Conservation (phyloP, 441 rosid genomes). For the Erodium moschatum region DNA sequence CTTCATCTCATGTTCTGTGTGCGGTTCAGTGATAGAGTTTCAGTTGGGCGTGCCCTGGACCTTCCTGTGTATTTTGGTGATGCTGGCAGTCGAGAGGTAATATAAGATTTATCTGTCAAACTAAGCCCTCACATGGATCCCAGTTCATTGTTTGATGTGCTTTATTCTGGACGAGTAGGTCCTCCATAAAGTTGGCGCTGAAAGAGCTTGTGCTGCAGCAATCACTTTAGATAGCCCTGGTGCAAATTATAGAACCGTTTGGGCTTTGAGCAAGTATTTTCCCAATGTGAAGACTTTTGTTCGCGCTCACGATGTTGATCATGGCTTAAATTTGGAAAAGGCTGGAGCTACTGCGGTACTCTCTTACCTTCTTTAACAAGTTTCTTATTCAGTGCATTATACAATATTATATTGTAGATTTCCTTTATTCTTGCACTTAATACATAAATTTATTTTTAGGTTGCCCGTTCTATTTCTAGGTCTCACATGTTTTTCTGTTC, state of each 20-base stretch:
- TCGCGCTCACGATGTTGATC: constrained; percentile 95
- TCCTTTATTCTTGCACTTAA: constrained; percentile 4
- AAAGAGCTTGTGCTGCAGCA: constrained; percentile 94
- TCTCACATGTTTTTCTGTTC: not conserved
- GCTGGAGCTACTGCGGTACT: constrained; percentile 92
- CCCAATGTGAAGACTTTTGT: constrained; percentile 93
- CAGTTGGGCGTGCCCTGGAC: constrained; percentile 82
- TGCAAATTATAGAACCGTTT: constrained; percentile 95
- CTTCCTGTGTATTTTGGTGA: constrained; percentile 97
- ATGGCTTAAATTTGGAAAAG: constrained; percentile 89
- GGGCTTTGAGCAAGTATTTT: constrained; percentile 94
- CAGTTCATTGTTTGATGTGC: constrained; percentile 19
- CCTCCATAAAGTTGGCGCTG: constrained; percentile 93
- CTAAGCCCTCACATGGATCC: not conserved
- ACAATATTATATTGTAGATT: not conserved
- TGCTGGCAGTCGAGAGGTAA: constrained; percentile 96
- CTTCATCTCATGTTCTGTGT: not conserved
- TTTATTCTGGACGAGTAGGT: constrained; percentile 43
- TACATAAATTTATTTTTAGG: constrained; percentile 8
- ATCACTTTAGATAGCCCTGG: constrained; percentile 90
- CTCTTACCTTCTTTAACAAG: constrained; percentile 19
- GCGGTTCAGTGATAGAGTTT: constrained; percentile 73
- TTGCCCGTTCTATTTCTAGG: not conserved
- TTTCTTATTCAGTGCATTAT: not conserved
- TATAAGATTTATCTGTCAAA: constrained; percentile 7